Percentiles rank a stretch among this genome's conserved stretches.
phyloP scores from a whole-genome alignment of 2,329 filamentous ascomycete species.

The Zarea fungicola region DNA sequence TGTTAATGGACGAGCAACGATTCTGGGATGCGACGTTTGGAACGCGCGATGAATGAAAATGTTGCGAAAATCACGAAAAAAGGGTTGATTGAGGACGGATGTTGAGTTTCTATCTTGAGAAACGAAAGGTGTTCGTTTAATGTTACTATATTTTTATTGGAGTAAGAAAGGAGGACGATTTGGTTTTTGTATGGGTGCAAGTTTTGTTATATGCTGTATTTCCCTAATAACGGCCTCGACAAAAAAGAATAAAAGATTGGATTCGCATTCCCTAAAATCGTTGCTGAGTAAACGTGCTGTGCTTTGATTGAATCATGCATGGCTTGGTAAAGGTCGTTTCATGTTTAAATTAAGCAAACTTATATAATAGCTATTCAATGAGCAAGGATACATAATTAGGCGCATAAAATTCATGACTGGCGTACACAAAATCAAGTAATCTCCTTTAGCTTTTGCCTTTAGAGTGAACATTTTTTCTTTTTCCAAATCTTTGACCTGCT shows the following conservation, averaged over 20 bases:
- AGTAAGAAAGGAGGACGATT: background rate
- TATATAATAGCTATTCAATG: too few relatives aligned
- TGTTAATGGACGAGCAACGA: too few relatives aligned
- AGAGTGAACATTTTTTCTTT: too few relatives aligned
- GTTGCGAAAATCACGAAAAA: background rate
- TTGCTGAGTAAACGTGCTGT: too few relatives aligned
- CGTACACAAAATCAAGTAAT: background rate
- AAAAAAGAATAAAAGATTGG: too few relatives aligned
- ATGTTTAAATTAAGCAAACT: too few relatives aligned
- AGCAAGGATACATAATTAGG: too few relatives aligned
- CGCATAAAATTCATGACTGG: background rate
- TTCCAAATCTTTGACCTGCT: too few relatives aligned
- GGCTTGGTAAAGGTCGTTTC: too few relatives aligned
- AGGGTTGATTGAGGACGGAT: background rate
- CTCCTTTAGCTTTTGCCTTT: too few relatives aligned
- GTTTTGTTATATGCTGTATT: background rate
- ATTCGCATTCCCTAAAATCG: background rate
- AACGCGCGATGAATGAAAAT: background rate
- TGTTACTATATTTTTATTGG: background rate
- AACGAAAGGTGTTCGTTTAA: too few relatives aligned
- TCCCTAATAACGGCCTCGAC: constrained; percentile 1
- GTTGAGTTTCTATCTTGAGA: background rate
- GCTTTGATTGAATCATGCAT: too few relatives aligned
- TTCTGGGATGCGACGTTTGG: background rate
- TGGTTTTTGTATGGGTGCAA: background rate